Conservation (phyloP, 768 basidiomycete species). For the Pulveroboletus sp. region DNA sequence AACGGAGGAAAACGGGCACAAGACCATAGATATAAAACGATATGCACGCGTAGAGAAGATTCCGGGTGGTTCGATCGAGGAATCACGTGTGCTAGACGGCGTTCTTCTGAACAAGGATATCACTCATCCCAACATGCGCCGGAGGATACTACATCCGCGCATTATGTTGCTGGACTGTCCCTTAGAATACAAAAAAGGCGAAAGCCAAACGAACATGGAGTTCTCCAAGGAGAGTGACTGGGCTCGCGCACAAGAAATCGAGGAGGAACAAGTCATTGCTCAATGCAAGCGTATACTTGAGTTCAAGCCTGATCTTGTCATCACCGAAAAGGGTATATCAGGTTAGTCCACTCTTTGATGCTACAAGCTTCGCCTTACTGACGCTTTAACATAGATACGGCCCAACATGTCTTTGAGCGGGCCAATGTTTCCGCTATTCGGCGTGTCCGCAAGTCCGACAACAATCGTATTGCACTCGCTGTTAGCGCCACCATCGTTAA, state of each 20-base stretch:
- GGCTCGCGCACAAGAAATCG: constrained; percentile 86
- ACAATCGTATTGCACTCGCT: constrained; percentile 96
- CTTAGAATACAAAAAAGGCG: constrained; percentile 98
- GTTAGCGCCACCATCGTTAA: constrained; percentile 97
- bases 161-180: constrained; percentile 92
- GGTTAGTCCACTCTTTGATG: constrained; percentile 44
- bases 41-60: constrained; percentile 98
- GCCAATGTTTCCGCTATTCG: constrained; percentile 90
- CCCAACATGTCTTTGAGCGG: constrained; percentile 85
- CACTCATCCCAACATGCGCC: constrained; percentile 93
- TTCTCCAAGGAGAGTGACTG: constrained; percentile 93
- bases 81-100: constrained; percentile 79
- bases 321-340: constrained; percentile 97
- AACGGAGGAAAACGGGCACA: constrained; percentile 66
- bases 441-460: constrained; percentile 97
- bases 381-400: constrained; percentile 57
- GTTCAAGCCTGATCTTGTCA: constrained; percentile 91
- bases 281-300: constrained; percentile 83
- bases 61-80: constrained; percentile 96
- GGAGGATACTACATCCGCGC: constrained; percentile 84
- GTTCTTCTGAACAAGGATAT: constrained; percentile 99
- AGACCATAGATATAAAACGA: constrained; percentile 96
- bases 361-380: neutral
- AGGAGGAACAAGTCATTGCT: constrained; percentile 93
- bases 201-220: constrained; percentile 98